Base-by-base conservation (phyloP, 495 filamentous ascomycete genomes). In the Penicillium psychrofluorescens region DNA sequence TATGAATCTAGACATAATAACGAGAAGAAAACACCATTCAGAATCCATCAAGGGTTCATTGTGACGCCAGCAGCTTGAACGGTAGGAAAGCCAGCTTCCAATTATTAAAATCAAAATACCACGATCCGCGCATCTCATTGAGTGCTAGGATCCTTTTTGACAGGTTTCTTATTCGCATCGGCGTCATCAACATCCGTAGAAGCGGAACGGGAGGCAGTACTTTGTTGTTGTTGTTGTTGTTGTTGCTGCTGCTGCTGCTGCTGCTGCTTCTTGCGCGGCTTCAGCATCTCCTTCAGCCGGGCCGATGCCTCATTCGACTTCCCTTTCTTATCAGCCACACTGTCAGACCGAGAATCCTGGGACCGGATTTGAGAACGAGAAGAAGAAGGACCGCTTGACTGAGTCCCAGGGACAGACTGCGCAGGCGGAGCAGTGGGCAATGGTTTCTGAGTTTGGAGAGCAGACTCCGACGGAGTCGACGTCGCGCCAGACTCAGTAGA, bases 281-380 rank as follows among this genome's bases (percentile, higher is more conserved):
- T 55, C 2, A 56, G 39, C 30, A 56, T 54, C 36, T 59, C 57
- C 27, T 58, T 58, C 8, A 57, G 29, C 12, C 52, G 46, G 30
- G 38, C 52, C 7, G 44, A 40, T 2, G 42, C 40, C 35, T 55
- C 48, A 48, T 9, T 14, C 0, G 46, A 35, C 30, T 54, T 59
- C 11, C 30, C 31, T 35, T 57, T 56, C 34, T 48, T 57, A 12
- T 43, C 48, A 10, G 50, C 29, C 11, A 29, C 11, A n/a, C 45
- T 46, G 9, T 43, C 31, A 8, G 40, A 29, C 15, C 11, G 29
- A 5, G 28, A 34, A 5, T 53, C 55, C 35, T 52, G 35, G n/a
- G 35, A 36, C 6, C 45, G 51, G 0, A 38, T 13, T 43, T 41
- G 40, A 1, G 48, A 51, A 27, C 33, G 16, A 30, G 37, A 30